Conservation (phyloP, 2,329 filamentous ascomycete genomes). For the Furcasterigmium furcatum region DNA sequence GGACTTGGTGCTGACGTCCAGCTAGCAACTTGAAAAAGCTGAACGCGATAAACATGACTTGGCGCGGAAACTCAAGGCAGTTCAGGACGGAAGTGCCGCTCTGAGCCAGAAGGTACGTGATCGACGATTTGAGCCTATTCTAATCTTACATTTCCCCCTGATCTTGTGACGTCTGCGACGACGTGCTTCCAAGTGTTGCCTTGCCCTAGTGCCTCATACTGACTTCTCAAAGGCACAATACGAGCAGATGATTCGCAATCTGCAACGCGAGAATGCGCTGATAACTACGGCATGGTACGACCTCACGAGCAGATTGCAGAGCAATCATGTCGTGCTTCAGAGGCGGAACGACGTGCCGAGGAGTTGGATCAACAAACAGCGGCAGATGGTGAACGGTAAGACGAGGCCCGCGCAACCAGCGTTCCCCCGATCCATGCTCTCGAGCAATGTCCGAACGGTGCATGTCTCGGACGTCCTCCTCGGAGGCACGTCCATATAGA, state of each 20-base stretch:
- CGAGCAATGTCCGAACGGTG: no score
- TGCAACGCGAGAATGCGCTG: constrained; percentile 74
- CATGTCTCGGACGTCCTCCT: no score
- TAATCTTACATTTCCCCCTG: no score
- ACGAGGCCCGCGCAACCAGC: no score
- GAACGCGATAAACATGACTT: constrained; percentile 55
- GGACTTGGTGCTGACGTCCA: constrained; percentile 8
- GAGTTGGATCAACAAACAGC: constrained; percentile 84
- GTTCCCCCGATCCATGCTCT: no score
- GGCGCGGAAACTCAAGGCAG: constrained; percentile 50
- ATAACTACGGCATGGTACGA: constrained; percentile 87
- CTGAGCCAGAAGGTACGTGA: constrained; percentile 49
- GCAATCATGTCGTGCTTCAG: constrained; percentile 77
- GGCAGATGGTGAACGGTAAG: constrained; percentile 63
- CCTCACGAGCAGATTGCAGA: constrained; percentile 73
- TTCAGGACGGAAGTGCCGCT: constrained; percentile 44
- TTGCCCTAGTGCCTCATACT: neutral
- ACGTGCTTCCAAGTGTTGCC: no score
- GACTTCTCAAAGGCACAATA: constrained; percentile 39
- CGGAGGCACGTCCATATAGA: no score
- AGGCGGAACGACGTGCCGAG: constrained; percentile 70
- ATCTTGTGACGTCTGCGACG: neutral
- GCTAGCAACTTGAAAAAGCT: constrained; percentile 55
- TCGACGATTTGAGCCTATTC: neutral
- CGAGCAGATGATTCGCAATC: constrained; percentile 60